Conservation (phyloP, 2,329 filamentous ascomycete species). For the Berkeleyomyces basicola region DNA sequence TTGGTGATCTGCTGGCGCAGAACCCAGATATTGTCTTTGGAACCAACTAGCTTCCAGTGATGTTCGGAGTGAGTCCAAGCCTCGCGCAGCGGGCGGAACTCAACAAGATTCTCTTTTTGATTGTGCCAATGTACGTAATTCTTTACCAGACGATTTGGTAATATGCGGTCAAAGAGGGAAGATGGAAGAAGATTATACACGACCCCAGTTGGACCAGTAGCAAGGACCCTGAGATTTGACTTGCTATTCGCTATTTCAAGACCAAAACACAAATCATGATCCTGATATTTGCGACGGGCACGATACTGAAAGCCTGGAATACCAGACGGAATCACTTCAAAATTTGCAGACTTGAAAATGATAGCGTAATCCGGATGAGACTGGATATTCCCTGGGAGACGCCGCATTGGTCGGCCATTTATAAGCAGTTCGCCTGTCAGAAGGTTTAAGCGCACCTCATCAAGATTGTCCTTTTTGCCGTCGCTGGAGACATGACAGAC, state of each 20-base stretch:
- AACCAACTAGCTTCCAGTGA: constrained; percentile 17
- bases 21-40: constrained; percentile 13
- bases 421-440: constrained; percentile 36
- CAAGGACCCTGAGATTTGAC: constrained; percentile 22
- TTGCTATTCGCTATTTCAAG: constrained; percentile 3
- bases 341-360: constrained; percentile 26
- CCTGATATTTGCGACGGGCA: constrained; percentile 16
- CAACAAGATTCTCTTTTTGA: constrained; percentile 16
- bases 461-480: not conserved
- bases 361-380: constrained; percentile 23
- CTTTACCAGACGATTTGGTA: constrained; percentile 25
- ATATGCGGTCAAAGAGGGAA: constrained; percentile 15
- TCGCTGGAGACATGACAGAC: not conserved
- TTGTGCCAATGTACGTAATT: constrained; percentile 33
- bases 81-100: constrained; percentile 19
- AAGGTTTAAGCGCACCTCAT: constrained; percentile 25
- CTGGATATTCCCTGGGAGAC: constrained; percentile 30
- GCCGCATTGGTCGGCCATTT: constrained; percentile 30
- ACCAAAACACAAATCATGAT: constrained; percentile 23
- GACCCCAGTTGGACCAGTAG: constrained; percentile 4
- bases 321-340: constrained; percentile 29
- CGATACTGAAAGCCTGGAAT: constrained; percentile 25
- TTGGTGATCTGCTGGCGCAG: constrained; percentile 11
- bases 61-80: constrained; percentile 18
- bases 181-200: constrained; percentile 22